Conservation (phyloP, 768 basidiomycete genomes). For the Boletus reticulatus region DNA sequence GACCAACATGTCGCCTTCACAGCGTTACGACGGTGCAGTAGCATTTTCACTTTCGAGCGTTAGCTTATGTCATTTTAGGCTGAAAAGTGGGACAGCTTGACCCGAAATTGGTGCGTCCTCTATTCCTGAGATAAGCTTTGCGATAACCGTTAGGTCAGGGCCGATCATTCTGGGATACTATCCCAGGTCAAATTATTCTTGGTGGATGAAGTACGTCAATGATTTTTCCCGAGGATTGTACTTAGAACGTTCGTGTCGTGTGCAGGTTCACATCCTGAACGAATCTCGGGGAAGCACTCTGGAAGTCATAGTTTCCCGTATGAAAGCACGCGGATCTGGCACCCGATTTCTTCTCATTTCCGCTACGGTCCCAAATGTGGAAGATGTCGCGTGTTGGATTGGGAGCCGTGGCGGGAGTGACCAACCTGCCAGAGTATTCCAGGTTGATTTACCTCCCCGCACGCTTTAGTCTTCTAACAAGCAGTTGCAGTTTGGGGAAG, state of each 20-base stretch:
- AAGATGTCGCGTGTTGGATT: slow-evolving; percentile 90
- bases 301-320: slow-evolving; percentile 92
- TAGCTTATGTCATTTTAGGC: slow-evolving; percentile 45
- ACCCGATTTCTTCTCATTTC: slow-evolving; percentile 89
- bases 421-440: slow-evolving; percentile 59
- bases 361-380: slow-evolving; percentile 91
- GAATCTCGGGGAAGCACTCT: slow-evolving; percentile 89
- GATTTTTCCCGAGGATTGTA: not conserved
- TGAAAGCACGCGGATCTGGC: slow-evolving; percentile 70
- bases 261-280: slow-evolving; percentile 87
- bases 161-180: slow-evolving; percentile 62
- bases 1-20: slow-evolving; percentile 1
- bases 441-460: slow-evolving; percentile 42
- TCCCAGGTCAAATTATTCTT: slow-evolving; percentile 77
- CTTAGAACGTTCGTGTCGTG: not conserved
- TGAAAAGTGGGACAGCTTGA: slow-evolving; percentile 96
- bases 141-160: slow-evolving; percentile 37
- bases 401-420: slow-evolving; percentile 39
- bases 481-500: slow-evolving; percentile 78
- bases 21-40: slow-evolving; percentile 72
- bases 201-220: slow-evolving; percentile 74
- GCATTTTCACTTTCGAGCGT: not conserved
- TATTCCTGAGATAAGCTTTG: not conserved
- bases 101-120: slow-evolving; percentile 75
- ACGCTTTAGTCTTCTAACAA: not conserved